Percentiles rank a stretch among this genome's conserved stretches.
These are phyloP conservation scores for Macrocystidia cucumis DNA, from an alignment of 1,284 basidiomycete genomes.

Conservation along the genomic window DNA sequence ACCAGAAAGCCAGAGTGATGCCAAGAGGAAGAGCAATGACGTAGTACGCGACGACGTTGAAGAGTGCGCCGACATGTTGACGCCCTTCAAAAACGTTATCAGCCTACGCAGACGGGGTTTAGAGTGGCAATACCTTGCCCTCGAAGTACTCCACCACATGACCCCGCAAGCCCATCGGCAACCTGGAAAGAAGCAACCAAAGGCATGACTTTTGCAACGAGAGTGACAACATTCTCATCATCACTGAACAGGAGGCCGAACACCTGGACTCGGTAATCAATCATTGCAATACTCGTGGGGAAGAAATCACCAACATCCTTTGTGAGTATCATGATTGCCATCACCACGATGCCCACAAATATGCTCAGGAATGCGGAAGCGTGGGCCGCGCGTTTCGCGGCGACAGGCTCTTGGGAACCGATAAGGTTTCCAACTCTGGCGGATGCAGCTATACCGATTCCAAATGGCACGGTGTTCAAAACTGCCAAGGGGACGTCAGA, in stretches of 20 bases:
- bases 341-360: constrained; percentile 47
- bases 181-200: constrained; percentile 77
- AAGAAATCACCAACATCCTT: constrained; percentile 42
- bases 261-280: constrained; percentile 24
- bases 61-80: constrained; percentile 67
- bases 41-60: constrained; percentile 74
- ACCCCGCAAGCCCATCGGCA: constrained; percentile 66
- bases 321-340: constrained; percentile 47
- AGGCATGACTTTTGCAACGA: constrained; percentile 70
- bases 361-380: constrained; percentile 58
- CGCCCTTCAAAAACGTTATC: constrained; percentile 35
- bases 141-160: constrained; percentile 65
- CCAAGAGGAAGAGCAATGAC: constrained; percentile 66
- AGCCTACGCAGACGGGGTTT: constrained; percentile 1
- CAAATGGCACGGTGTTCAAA: constrained; percentile 61
- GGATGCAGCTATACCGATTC: constrained; percentile 68
- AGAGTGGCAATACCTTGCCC: constrained; percentile 41
- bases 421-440: constrained; percentile 69
- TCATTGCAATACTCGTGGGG: constrained; percentile 6
- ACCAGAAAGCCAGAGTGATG: constrained; percentile 57
- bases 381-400: constrained; percentile 55
- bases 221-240: constrained; percentile 47
- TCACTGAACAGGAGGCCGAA: constrained; percentile 69
- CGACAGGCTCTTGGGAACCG: constrained; percentile 44
- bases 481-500: constrained; percentile 26